These are phyloP conservation scores for Fomitopsis betulina DNA, from an alignment of 1,284 basidiomycete genomes.

Conservation along the genomic window DNA sequence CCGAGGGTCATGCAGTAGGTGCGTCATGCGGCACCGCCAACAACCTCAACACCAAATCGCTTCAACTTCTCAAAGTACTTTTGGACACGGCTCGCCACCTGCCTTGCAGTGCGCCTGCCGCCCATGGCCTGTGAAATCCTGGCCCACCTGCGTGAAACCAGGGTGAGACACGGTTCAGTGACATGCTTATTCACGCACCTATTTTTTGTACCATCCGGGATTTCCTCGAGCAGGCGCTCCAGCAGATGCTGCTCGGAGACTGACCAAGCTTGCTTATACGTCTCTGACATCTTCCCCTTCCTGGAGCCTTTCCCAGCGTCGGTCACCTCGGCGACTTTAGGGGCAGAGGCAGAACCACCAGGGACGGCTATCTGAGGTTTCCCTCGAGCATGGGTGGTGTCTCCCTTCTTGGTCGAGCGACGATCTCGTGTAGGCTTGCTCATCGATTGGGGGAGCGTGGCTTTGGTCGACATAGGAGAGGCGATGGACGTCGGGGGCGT, in stretches of 20 bases:
- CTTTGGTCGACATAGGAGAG: conserved; percentile 6
- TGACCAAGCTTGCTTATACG: conserved; percentile 76
- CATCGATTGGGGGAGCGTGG: background rate
- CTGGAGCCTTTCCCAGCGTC: conserved; percentile 18
- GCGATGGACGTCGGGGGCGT: conserved; percentile 15
- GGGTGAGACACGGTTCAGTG: background rate
- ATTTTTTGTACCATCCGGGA: conserved; percentile 73
- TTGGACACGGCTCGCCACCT: conserved; percentile 82
- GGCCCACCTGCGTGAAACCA: conserved; percentile 50
- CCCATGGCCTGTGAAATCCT: conserved; percentile 79
- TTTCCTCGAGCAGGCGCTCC: conserved; percentile 65
- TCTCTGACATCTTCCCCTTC: conserved; percentile 46
- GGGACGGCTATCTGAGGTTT: conserved; percentile 3
- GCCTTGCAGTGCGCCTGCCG: conserved; percentile 66
- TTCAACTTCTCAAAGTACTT: conserved; percentile 83
- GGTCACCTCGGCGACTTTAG: background rate
- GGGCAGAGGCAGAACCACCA: background rate
- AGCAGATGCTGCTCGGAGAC: conserved; percentile 70
- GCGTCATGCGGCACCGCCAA: conserved; percentile 6
- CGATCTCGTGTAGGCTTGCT: conserved; percentile 6
- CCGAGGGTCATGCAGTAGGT: background rate
- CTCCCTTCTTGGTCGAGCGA: conserved; percentile 9
- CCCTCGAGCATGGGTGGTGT: background rate
- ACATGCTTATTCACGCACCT: conserved; percentile 34
- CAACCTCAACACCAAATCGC: conserved; percentile 52